Base-by-base conservation (phyloP, 2,329 filamentous ascomycete genomes). In the Arthrobotrys entomopaga region DNA sequence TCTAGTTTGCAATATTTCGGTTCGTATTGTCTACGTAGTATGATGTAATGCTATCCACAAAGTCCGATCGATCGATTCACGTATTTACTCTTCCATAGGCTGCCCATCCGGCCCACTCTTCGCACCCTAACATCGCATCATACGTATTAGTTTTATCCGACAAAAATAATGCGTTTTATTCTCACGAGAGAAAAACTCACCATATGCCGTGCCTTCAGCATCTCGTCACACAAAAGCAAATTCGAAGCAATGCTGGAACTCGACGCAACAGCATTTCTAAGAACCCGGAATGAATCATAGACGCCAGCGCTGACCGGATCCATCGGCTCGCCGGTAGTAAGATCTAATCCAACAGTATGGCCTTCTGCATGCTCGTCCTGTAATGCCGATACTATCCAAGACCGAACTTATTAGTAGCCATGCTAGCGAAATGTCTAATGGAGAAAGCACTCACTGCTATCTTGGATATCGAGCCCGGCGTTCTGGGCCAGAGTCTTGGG, bases 171-270 rank as follows among this genome's bases (percentile, higher is more conserved):
- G 6, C 0, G 2, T 29, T 15, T 67, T 67, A 74, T 57, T 26
- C 13, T 26, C 22, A 16, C 29, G 7, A 13, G 42, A 16, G 48
- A 50, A 46, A 20, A 63, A 57, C 73, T 40, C 65, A 78, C 90
- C 95, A 99, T 99, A 85, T 99, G 94, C 81, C 95, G 87, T 75
- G 95, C 95, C 86, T 99, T 99, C 79, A 99, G 85, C 85, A 99
- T 87, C 86, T 99, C 95, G 80, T 99, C 95, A 80, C 95, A 99
- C 57, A 99, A 87, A 77, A 99, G 85, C 77, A 99, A 85, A 84
- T 99, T 99, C 8, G 92, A 94, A 4, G 95, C 94, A 80, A 99
- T 99, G 76, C 95, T 92, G 24, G 94, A 91, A 82, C 93, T 95
- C 38, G 93, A 97, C 2, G 95, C 93, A 76, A 99, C 89, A 81